Evolutionary conservation across 202 grass and related monocot species (phyloP).

Genomic region (Saccharum hybrid): DNA sequence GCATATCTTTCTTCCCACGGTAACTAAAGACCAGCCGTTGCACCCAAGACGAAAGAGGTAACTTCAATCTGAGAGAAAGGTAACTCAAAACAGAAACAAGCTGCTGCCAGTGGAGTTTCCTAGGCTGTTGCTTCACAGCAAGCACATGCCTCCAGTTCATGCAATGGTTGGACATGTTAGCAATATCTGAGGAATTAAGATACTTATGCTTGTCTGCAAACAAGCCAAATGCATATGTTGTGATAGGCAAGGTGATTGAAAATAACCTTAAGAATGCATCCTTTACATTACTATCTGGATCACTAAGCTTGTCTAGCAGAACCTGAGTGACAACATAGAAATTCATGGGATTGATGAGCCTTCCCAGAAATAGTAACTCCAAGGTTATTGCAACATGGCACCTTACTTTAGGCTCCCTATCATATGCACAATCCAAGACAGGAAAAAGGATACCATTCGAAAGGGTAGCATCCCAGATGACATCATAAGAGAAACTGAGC

Average conservation of each 20-base stretch:
- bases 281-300: constrained; percentile 84
- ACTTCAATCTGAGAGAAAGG: constrained; percentile 88
- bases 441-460: constrained; percentile 64
- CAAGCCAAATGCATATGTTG: constrained; percentile 81
- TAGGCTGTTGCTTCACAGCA: constrained; percentile 77
- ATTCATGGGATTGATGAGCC: constrained; percentile 70
- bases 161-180: constrained; percentile 57
- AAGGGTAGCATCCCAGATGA: constrained; percentile 54
- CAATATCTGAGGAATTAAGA: constrained; percentile 49
- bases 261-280: constrained; percentile 75
- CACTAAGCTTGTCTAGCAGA: constrained; percentile 90
- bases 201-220: constrained; percentile 49
- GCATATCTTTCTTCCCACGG: constrained; percentile 70
- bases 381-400: constrained; percentile 77
- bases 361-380: constrained; percentile 72
- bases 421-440: constrained; percentile 87
- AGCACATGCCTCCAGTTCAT: constrained; percentile 79
- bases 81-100: constrained; percentile 95
- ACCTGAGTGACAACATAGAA: constrained; percentile 62
- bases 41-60: constrained; percentile 92
- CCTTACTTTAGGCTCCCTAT: constrained; percentile 87
- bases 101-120: constrained; percentile 91
- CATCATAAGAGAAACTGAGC: constrained; percentile 50
- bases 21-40: constrained; percentile 84
- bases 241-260: constrained; percentile 70